phyloP scores from a whole-genome alignment of 2,329 filamentous ascomycete genomes.

The Colletotrichum sp. region DNA sequence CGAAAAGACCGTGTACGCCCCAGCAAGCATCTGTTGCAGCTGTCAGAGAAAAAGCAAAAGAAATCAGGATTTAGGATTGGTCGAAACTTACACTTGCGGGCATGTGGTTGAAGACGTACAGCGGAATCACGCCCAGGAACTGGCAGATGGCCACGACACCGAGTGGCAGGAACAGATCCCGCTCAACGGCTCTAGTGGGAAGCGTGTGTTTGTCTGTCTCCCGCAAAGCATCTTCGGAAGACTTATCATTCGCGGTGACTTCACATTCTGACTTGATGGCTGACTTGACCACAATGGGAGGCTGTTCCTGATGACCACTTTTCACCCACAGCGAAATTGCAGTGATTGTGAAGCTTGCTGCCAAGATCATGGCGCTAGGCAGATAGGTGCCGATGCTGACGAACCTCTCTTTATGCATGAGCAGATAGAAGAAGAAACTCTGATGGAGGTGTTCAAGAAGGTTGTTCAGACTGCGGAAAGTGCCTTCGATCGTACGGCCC shows the following conservation, averaged over 20 bases:
- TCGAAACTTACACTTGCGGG: constrained; percentile 61
- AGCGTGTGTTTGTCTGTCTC: neutral
- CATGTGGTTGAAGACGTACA: constrained; percentile 85
- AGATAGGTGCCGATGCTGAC: constrained; percentile 98
- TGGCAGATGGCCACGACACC: constrained; percentile 75
- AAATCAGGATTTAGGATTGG: neutral
- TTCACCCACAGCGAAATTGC: constrained; percentile 93
- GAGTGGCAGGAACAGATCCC: constrained; percentile 75
- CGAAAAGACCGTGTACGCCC: constrained; percentile 63
- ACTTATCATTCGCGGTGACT: neutral
- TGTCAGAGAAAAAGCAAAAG: neutral
- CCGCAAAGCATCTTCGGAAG: neutral
- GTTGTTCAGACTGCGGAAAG: constrained; percentile 95
- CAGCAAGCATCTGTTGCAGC: neutral
- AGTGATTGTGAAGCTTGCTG: constrained; percentile 94
- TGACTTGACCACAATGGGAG: neutral
- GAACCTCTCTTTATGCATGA: constrained; percentile 90
- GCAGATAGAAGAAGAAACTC: constrained; percentile 98
- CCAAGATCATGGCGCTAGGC: constrained; percentile 95
- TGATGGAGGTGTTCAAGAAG: constrained; percentile 95
- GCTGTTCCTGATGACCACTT: constrained; percentile 64
- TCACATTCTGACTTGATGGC: neutral
- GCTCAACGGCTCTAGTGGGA: constrained; percentile 48
- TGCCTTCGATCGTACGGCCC: constrained; percentile 85
- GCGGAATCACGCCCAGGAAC: constrained; percentile 77